Evolutionary conservation across 2,329 filamentous ascomycete species (phyloP).

Genomic region (Botrytis elliptica): DNA sequence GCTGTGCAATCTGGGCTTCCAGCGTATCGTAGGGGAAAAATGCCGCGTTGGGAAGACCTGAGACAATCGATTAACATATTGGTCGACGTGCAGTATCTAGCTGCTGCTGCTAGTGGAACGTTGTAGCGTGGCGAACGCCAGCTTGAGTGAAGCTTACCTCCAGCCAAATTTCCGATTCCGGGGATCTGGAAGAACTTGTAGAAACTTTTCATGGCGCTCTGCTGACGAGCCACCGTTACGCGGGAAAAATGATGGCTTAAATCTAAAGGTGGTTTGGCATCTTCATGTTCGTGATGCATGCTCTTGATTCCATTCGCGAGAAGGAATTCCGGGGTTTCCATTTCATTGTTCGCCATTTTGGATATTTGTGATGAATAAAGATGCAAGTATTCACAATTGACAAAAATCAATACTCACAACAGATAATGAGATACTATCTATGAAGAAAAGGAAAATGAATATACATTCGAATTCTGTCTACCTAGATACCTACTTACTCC

Average conservation of each 20-base stretch:
- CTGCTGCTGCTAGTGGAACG: background rate
- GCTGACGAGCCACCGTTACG: slow-evolving; percentile 61
- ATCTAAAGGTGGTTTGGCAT: slow-evolving; percentile 57
- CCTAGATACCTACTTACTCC: background rate
- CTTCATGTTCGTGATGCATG: slow-evolving; percentile 15
- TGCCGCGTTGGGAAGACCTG: slow-evolving; percentile 71
- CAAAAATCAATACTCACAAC: background rate
- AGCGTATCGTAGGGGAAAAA: slow-evolving; percentile 92
- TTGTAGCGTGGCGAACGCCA: background rate
- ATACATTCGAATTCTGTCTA: background rate
- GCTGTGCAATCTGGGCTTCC: slow-evolving; percentile 74
- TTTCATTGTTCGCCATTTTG: background rate
- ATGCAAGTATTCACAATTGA: background rate
- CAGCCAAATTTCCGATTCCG: slow-evolving; percentile 61
- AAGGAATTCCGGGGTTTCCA: background rate
- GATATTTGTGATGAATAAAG: background rate
- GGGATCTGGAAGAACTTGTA: slow-evolving; percentile 79
- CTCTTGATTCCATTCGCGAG: slow-evolving; percentile 20
- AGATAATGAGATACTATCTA: background rate
- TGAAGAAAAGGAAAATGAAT: slow-evolving; percentile 1
- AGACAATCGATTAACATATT: slow-evolving; percentile 23
- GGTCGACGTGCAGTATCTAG: background rate
- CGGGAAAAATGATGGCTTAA: slow-evolving; percentile 77
- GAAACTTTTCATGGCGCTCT: slow-evolving; percentile 73
- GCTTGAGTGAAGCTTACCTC: slow-evolving; percentile 48